Conservation (phyloP, 2,329 filamentous ascomycete genomes). For the Penicillium italicum region DNA sequence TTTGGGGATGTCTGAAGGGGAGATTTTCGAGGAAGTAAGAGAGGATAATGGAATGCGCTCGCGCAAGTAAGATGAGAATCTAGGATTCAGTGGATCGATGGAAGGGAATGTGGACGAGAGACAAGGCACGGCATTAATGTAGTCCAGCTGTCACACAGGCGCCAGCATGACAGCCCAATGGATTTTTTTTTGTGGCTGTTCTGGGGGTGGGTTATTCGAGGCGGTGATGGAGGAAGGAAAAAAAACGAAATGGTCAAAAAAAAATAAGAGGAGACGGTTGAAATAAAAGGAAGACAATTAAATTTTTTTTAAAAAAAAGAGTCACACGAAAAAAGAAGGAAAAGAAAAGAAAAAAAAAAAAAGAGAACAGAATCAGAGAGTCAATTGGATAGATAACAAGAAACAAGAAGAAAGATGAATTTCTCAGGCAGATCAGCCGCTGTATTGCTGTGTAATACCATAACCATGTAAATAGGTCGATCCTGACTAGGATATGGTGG, state of each 20-base stretch:
- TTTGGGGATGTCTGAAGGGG: not conserved
- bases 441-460: slow-evolving; percentile 10
- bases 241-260: slow-evolving; percentile 8
- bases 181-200: slow-evolving; percentile 5
- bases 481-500: not conserved
- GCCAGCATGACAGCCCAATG: slow-evolving; percentile 34
- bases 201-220: not conserved
- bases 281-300: slow-evolving; percentile 1
- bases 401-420: slow-evolving; percentile 19
- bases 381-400: slow-evolving; percentile 10
- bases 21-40: slow-evolving; percentile 6
- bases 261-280: not conserved
- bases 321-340: slow-evolving; percentile 6
- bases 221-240: slow-evolving; percentile 1
- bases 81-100: slow-evolving; percentile 34
- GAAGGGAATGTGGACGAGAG: slow-evolving; percentile 36
- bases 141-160: slow-evolving; percentile 39
- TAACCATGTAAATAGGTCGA: slow-evolving; percentile 15
- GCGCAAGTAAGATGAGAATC: slow-evolving; percentile 28
- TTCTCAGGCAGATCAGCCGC: slow-evolving; percentile 20
- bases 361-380: not conserved
- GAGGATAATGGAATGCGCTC: slow-evolving; percentile 32
- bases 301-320: not conserved
- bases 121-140: slow-evolving; percentile 37
- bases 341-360: slow-evolving; percentile 9